A percentile compares a stretch with the other conserved stretches of the same genome.
These are phyloP conservation scores for Mycena galericulata DNA, from an alignment of 768 basidiomycete species.

Conservation along the genomic window DNA sequence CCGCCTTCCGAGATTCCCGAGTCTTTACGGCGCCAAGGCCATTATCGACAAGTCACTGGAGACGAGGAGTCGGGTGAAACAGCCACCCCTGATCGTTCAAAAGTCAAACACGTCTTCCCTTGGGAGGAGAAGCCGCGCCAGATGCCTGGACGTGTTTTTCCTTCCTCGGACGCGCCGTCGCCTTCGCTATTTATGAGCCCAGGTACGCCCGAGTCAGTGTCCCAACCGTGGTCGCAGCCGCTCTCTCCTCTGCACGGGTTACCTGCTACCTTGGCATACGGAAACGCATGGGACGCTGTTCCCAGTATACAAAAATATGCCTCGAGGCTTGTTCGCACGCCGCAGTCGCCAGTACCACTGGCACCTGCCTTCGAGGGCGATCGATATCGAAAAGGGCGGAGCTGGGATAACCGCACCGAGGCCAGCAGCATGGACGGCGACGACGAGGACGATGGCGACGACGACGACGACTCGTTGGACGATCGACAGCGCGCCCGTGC, in stretches of 20 bases:
- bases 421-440: constrained; percentile 86
- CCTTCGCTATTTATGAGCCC: constrained; percentile 58
- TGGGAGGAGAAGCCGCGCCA: constrained; percentile 88
- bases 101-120: constrained; percentile 89
- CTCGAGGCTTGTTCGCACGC: constrained; percentile 65
- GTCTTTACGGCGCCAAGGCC: constrained; percentile 73
- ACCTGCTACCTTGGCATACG: constrained; percentile 70
- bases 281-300: constrained; percentile 88
- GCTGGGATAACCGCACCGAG: constrained; percentile 69
- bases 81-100: constrained; percentile 75
- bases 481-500: constrained; percentile 39
- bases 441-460: constrained; percentile 80
- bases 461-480: constrained; percentile 61
- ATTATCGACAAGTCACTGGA: constrained; percentile 77
- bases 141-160: constrained; percentile 79
- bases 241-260: constrained; percentile 63
- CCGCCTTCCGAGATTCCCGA: constrained; percentile 74
- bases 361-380: constrained; percentile 65
- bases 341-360: constrained; percentile 51
- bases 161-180: constrained; percentile 67
- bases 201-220: constrained; percentile 51
- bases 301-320: constrained; percentile 86
- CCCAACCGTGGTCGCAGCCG: constrained; percentile 39
- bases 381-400: constrained; percentile 51
- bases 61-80: constrained; percentile 53